Evolutionary conservation across 441 rosid species (phyloP).

Genomic region (Pelargonium cotyledonis): DNA sequence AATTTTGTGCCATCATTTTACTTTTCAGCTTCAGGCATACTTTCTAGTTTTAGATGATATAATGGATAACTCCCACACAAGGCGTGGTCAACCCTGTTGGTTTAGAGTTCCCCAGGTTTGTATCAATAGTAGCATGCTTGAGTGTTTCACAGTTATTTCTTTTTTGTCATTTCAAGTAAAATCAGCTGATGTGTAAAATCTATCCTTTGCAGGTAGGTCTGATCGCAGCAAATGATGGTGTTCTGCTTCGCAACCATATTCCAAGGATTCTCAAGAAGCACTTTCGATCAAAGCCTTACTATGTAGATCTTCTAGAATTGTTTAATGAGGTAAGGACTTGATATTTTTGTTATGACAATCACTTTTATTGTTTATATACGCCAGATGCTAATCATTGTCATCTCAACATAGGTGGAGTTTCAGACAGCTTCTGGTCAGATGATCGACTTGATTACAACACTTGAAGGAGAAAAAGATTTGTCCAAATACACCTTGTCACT

Average conservation of each 20-base stretch:
- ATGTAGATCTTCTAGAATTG: conserved; percentile 70
- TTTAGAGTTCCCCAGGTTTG: conserved; percentile 69
- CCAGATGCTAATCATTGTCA: neutral
- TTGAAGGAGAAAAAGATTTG: conserved; percentile 78
- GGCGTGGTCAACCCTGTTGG: conserved; percentile 92
- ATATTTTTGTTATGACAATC: neutral
- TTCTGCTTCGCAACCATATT: conserved; percentile 73
- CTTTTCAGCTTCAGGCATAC: conserved; percentile 73
- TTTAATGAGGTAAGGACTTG: conserved; percentile 54
- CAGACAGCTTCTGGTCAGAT: conserved; percentile 91
- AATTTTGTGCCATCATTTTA: neutral
- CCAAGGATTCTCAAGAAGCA: conserved; percentile 69
- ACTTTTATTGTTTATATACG: neutral
- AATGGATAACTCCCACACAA: conserved; percentile 77
- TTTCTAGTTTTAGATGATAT: conserved; percentile 90
- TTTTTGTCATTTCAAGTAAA: neutral
- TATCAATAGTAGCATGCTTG: neutral
- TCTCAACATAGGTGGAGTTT: conserved; percentile 59
- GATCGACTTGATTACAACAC: conserved; percentile 82
- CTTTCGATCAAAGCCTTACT: conserved; percentile 63
- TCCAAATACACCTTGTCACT: conserved; percentile 59
- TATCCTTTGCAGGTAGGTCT: conserved; percentile 50
- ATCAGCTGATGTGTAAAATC: neutral
- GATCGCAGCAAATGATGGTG: conserved; percentile 75
- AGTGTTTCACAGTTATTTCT: neutral